Evolutionary conservation across 148 eudicot genomes (phyloP), one percentile per base, ranked within the genome.

Genomic region (Pharnaceum exiguum): DNA sequence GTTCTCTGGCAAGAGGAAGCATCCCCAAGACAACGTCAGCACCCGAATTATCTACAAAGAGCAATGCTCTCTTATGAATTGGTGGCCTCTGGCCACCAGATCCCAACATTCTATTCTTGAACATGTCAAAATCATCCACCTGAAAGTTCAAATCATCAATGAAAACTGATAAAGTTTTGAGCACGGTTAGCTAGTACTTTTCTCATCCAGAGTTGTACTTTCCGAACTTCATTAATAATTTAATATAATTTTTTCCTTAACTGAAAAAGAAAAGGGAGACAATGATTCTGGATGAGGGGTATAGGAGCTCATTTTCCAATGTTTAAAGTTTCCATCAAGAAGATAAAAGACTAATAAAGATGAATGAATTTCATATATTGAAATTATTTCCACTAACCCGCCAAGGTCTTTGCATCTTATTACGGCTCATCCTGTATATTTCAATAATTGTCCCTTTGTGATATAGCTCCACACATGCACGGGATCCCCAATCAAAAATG

Each of bases 401-500:
- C 90, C 94, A 93, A 48, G 99, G 99, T 71, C 96, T 81, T 50
- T 85, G 99, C 99, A 93, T 88, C 80, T 93, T 88, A 36, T 83
- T 72, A 40, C 99, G 94, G 66, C 99, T 93, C 99, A 93, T 93
- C 68, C 99, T 72, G 61, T 93, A 93, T 48, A 93, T 93, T 74
- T 93, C 99, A 9, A 88, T 93, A 60, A 93, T 93, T 27, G 99
- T 93, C 53, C 99, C 99, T 68, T 88, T 76, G 63, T 85, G 90
- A 73, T 93, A 93, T 64, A 93, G 99, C 57, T 93, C 96, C 66
- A 93, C 99, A 76, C 99, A 93, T 18, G 99, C 99, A 52, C 96
- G 96, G 23, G 99, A 88, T 55, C 99, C 99, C 99, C 99, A 93
- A 53, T 93, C 96, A 75, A 93, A 93, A 33, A 93, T 93, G 77